phyloP scores from a whole-genome alignment of 148 eudicot genomes.

The Heliamphora exappendiculata region DNA sequence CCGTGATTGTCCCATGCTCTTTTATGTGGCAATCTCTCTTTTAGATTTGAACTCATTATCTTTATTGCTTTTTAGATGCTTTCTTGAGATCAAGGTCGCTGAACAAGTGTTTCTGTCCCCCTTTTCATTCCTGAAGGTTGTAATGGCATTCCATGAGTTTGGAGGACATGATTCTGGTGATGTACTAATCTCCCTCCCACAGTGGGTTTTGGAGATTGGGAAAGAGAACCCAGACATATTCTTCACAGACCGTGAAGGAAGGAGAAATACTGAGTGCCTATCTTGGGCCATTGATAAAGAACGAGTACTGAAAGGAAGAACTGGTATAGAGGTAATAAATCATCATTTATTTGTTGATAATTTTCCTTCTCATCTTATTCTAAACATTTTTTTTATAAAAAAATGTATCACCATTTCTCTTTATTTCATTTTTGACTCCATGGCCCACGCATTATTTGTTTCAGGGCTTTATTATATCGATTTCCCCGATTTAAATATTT shows the following conservation, averaged over 20 bases:
- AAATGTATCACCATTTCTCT: not conserved
- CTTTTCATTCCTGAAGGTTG: conserved; percentile 36
- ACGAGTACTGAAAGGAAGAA: conserved; percentile 59
- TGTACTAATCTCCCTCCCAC: conserved; percentile 51
- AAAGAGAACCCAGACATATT: conserved; percentile 64
- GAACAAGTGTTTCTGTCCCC: not conserved
- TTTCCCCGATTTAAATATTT: not conserved
- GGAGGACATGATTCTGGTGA: conserved; percentile 47
- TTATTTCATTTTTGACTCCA: not conserved
- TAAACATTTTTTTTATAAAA: not conserved
- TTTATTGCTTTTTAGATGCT: not conserved
- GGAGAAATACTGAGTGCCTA: conserved; percentile 61
- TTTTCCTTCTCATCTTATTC: not conserved
- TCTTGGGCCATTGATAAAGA: conserved; percentile 70
- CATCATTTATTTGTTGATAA: not conserved
- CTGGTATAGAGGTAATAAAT: conserved; percentile 54
- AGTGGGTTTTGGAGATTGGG: conserved; percentile 70
- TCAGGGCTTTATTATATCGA: not conserved
- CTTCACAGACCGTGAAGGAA: conserved; percentile 69
- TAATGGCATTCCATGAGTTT: conserved; percentile 54
- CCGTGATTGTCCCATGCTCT: not conserved
- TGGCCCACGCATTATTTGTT: not conserved
- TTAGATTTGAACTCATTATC: not conserved
- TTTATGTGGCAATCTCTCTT: conserved; percentile 2
- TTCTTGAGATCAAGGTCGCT: not conserved